Evolutionary conservation across 2,329 filamentous ascomycete species (phyloP).

Genomic region (Aquanectria penicillioides): DNA sequence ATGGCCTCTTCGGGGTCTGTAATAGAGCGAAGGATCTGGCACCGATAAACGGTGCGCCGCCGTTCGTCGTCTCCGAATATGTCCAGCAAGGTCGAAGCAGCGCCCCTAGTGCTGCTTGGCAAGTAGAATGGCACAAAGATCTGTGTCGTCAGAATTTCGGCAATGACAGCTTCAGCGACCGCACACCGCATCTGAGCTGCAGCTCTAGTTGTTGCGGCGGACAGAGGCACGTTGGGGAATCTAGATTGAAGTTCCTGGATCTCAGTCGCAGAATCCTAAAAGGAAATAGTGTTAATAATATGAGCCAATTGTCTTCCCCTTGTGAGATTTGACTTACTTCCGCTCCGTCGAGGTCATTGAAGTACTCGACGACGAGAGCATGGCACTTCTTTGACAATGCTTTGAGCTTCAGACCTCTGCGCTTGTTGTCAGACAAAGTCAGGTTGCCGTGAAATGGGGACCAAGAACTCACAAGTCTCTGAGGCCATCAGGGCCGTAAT

Average conservation of each 20-base stretch:
- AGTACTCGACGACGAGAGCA: conserved; percentile 40
- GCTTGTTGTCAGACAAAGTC: too few species aligned
- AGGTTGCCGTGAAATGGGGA: not conserved
- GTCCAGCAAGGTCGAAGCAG: conserved; percentile 33
- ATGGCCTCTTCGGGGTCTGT: conserved; percentile 31
- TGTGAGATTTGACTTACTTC: conserved; percentile 20
- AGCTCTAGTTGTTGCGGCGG: conserved; percentile 29
- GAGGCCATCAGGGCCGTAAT: conserved; percentile 33
- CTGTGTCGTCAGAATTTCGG: conserved; percentile 34
- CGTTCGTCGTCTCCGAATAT: conserved; percentile 40
- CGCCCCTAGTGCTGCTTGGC: conserved; percentile 18
- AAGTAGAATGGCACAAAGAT: conserved; percentile 46
- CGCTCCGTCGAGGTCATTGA: conserved; percentile 38
- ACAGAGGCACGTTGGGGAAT: conserved; percentile 40
- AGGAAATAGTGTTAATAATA: not conserved
- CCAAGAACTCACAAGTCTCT: conserved; percentile 35
- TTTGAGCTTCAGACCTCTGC: conserved; percentile 37
- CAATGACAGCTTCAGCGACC: conserved; percentile 41
- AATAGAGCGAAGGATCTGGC: conserved; percentile 40
- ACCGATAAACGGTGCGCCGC: conserved; percentile 40
- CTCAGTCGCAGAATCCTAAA: conserved; percentile 34
- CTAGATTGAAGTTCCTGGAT: conserved; percentile 34
- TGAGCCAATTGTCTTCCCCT: not conserved
- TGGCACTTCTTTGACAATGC: conserved; percentile 38
- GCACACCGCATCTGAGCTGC: conserved; percentile 43